Base-by-base conservation (phyloP, 192 early-diverging fungal genomes). In the Podila epicladia region DNA sequence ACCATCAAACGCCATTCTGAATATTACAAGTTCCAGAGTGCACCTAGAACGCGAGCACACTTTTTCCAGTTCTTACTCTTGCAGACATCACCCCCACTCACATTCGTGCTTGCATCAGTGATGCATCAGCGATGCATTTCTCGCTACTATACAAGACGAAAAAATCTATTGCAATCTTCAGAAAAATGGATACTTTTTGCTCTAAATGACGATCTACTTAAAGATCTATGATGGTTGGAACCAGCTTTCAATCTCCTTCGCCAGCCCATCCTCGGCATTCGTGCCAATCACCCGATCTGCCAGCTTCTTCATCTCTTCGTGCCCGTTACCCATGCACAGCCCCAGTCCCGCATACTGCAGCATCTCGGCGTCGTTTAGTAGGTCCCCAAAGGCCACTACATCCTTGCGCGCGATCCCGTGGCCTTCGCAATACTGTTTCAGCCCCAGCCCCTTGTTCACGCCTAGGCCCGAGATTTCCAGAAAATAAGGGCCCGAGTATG, bases 291-390 rank as follows among this genome's bases (percentile, higher is more conserved):
- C 65, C 33, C 74, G 57, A 62, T 83, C 62, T 29, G 85, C 85
- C 41, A 84, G 48, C 7, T 17, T 50, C 59, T 82, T 82, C 61
- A 83, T 69, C 15, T 71, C 73, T 3, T 38, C n/a, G 20, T 75
- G 74, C 9, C 78, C 83, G 48, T 86, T 86, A 9, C 67, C 74
- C 85, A 86, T 86, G 29, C 77, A 84, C 22, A 86, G 55, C 0
- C 80, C 82, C 45, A 83, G 41, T 33, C 87, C 85, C 13, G 85
- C 86, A 51, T 58, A 84, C 29, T 74, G 61, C 19, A 88, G 65
- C 84, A 88, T 87, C 65, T 88, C 86, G 20, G 68, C 67, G 61
- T 88, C 87, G 28, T 88, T 88, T 24, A 84, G 62, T 61, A 86
- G 69, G 50, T 88, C 87, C 20, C 87, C 87, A 72, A 88, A 88